Conservation (phyloP, 495 filamentous ascomycete genomes). For the Darksidea phi region DNA sequence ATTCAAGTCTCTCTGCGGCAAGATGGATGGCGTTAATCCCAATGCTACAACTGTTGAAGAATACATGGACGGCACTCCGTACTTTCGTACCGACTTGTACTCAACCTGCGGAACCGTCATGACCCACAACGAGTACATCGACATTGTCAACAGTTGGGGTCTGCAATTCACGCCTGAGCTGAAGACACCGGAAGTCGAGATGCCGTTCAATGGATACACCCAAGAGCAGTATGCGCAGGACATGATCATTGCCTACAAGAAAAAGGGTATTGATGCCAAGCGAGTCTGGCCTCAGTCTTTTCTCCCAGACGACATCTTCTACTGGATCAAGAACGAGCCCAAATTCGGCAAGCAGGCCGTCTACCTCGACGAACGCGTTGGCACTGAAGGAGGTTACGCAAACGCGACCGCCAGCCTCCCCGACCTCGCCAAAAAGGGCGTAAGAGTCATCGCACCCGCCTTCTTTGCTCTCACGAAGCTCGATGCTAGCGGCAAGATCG, state of each 20-base stretch:
- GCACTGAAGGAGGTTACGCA: conserved; percentile 46
- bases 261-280: conserved; percentile 50
- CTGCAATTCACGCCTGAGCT: conserved; percentile 62
- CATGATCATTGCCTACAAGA: conserved; percentile 58
- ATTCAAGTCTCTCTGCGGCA: conserved; percentile 59
- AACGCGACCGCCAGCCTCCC: conserved; percentile 51
- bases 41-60: conserved; percentile 53
- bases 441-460: conserved; percentile 41
- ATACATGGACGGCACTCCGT: conserved; percentile 54
- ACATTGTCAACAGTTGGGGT: conserved; percentile 51
- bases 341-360: conserved; percentile 58
- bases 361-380: conserved; percentile 57
- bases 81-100: conserved; percentile 60
- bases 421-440: conserved; percentile 44
- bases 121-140: conserved; percentile 55
- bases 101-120: conserved; percentile 55
- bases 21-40: conserved; percentile 60
- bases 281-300: conserved; percentile 63
- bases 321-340: conserved; percentile 60
- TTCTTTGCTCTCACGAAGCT: conserved; percentile 38
- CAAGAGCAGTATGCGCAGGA: conserved; percentile 58
- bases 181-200: conserved; percentile 57
- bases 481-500: conserved; percentile 41
- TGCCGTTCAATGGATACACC: conserved; percentile 65
- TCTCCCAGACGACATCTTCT: conserved; percentile 57